Evolutionary conservation across 1,139 yeast genomes (phyloP).

Genomic region (Geotrichum australiense): DNA sequence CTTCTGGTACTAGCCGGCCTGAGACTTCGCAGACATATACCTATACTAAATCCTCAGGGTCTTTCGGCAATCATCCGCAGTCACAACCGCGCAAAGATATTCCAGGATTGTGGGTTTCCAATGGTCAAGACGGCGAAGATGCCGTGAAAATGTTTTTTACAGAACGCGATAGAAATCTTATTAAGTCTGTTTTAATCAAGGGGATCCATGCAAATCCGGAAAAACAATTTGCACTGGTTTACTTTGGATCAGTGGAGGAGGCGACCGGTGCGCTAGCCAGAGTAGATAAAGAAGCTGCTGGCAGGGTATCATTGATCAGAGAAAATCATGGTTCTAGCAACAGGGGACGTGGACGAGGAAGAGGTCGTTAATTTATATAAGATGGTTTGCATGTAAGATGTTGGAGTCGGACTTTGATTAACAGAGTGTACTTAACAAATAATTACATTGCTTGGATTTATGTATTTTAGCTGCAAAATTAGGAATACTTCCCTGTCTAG

Average conservation of each 20-base stretch:
- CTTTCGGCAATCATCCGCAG: slow-evolving; percentile 1
- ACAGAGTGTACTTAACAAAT: neutral
- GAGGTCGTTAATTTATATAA: neutral
- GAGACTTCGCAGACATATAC: neutral
- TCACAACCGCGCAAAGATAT: slow-evolving; percentile 19
- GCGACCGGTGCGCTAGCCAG: slow-evolving; percentile 34
- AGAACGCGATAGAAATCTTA: slow-evolving; percentile 30
- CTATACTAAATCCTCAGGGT: neutral
- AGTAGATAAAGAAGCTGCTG: slow-evolving; percentile 27
- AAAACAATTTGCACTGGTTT: slow-evolving; percentile 35
- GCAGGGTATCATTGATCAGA: slow-evolving; percentile 16
- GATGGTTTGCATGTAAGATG: neutral
- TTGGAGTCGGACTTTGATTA: too few species aligned
- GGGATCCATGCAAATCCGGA: slow-evolving; percentile 26
- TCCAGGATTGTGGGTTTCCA: slow-evolving; percentile 38
- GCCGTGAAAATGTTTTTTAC: slow-evolving; percentile 31
- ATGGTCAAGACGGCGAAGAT: slow-evolving; percentile 32
- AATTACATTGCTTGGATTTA: too few species aligned
- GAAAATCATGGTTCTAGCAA: slow-evolving; percentile 6
- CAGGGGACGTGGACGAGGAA: slow-evolving; percentile 1
- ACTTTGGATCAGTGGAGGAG: slow-evolving; percentile 33
- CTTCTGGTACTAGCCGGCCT: too few species aligned
- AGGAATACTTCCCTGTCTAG: too few species aligned
- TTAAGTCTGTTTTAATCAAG: slow-evolving; percentile 31
- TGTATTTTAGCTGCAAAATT: too few species aligned